phyloP scores from a whole-genome alignment of 352 stramenopile genomes.

The Elongisporangium undulatum region DNA sequence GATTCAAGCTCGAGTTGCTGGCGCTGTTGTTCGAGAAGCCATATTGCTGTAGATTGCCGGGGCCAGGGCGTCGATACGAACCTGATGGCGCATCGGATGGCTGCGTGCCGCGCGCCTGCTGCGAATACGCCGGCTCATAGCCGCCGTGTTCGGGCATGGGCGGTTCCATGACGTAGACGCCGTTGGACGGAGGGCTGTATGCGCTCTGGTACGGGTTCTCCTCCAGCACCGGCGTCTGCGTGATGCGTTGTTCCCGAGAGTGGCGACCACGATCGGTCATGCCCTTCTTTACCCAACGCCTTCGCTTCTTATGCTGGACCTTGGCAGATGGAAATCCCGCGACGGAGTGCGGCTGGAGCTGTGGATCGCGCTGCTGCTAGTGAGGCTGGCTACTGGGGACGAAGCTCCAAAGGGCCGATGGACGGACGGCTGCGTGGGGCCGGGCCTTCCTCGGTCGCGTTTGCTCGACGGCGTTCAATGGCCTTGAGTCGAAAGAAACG shows the following conservation, averaged over 20 bases:
- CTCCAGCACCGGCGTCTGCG: slow-evolving; percentile 59
- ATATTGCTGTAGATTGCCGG: slow-evolving; percentile 17
- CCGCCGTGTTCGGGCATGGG: slow-evolving; percentile 25
- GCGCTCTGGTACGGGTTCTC: slow-evolving; percentile 59
- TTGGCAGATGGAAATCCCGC: not conserved
- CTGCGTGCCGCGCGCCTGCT: slow-evolving; percentile 6
- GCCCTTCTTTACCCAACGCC: not conserved
- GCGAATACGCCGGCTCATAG: slow-evolving; percentile 19
- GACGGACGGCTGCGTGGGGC: not conserved
- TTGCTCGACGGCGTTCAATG: not conserved
- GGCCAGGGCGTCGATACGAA: slow-evolving; percentile 18
- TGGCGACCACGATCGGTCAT: slow-evolving; percentile 11
- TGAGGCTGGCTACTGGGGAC: not conserved
- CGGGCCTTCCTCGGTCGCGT: not conserved
- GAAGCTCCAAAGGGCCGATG: not conserved
- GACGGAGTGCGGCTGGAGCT: not conserved
- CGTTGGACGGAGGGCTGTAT: slow-evolving; percentile 43
- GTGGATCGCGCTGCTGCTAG: too few relatives aligned
- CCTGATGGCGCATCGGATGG: slow-evolving; percentile 21
- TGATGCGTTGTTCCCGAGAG: slow-evolving; percentile 38
- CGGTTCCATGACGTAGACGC: slow-evolving; percentile 75
- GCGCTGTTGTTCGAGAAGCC: slow-evolving; percentile 19
- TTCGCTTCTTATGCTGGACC: not conserved
- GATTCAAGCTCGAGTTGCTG: slow-evolving; percentile 22
- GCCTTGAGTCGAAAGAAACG: not conserved